Percentiles rank a stretch among this genome's conserved stretches.
phyloP scores from a whole-genome alignment of 305 asterid genomes.

The Caryopteris hybrid region DNA sequence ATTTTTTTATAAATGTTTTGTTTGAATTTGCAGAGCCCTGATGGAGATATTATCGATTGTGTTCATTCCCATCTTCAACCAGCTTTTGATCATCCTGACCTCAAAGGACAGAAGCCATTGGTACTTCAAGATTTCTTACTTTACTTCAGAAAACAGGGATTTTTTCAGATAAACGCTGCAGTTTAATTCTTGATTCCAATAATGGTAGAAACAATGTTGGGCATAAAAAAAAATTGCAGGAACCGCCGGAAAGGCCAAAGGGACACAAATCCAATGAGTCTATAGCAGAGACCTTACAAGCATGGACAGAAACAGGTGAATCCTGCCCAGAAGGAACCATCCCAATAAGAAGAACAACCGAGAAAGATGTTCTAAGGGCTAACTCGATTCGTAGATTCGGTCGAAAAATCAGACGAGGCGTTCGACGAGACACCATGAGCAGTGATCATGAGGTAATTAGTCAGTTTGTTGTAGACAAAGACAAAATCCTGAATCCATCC shows the following conservation, averaged over 20 bases:
- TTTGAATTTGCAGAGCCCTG: conserved; percentile 55
- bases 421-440: conserved; percentile 66
- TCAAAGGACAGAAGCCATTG: conserved; percentile 86
- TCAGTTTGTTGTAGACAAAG: too few relatives aligned
- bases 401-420: conserved; percentile 55
- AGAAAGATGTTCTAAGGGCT: conserved; percentile 61
- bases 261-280: conserved; percentile 30
- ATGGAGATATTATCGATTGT: conserved; percentile 81
- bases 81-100: conserved; percentile 87
- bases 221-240: conserved; percentile 36
- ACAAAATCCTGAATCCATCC: too few relatives aligned
- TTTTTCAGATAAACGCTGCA: neutral
- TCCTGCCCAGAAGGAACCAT: conserved; percentile 71
- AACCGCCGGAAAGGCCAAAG: conserved; percentile 77
- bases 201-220: neutral
- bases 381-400: conserved; percentile 57
- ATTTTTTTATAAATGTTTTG: neutral
- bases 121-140: conserved; percentile 19
- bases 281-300: conserved; percentile 31
- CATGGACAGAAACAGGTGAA: conserved; percentile 61
- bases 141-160: neutral
- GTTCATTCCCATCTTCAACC: conserved; percentile 85
- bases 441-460: conserved; percentile 77
- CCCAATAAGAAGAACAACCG: conserved; percentile 73
- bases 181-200: neutral